Base-by-base conservation (phyloP, 225 moss, liverwort and hornwort genomes). In the Ulota crispa region DNA sequence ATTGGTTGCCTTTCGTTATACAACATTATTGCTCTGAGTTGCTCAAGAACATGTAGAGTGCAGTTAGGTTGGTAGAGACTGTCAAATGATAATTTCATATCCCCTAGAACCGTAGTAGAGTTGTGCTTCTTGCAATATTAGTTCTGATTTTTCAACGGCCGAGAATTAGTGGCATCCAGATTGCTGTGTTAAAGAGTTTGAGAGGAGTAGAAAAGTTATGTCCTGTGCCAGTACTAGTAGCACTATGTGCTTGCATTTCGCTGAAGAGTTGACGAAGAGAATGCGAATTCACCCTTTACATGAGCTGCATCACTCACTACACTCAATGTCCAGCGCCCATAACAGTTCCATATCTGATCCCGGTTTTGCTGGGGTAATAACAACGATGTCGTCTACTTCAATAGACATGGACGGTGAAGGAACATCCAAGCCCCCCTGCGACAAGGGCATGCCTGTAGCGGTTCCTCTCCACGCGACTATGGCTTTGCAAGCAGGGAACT, bases 181-280 rank as follows among this genome's bases (percentile, higher is more conserved):
- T 16, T 54, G 47, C 20, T 45, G 28, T 21, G 64, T 39, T 60
- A 11, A 26, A 19, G 28, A 61, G 61, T 10, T 9, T 52, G 45
- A 6, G 41, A 28, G 43, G 9, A 15, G 42, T 26, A 39, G 70
- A 26, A n/a, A 8, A n/a, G 3, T 31, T 13, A 61, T 30, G 50
- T 18, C 50, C 1, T 64, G 36, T 39, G 39, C 39, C 62, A 47
- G 56, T 20, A 15, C 20, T 41, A 1, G 64, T 18, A 43, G 66
- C 70, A 36, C 75, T 75, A 90, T 88, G 90, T 86, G 90, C 66
- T 86, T 86, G 63, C 77, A 77, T 21, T 82, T 82, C 26, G 77
- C 59, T 32, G 83, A 76, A 53, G 85, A 61, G 63, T 86, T 81
- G 72, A 70, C 66, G 52, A 63, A 63, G 73, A 80, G 84, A 76